These are phyloP conservation scores for Lagenaria siceraria DNA, from an alignment of 306 rosid species.

Conservation along the genomic window DNA sequence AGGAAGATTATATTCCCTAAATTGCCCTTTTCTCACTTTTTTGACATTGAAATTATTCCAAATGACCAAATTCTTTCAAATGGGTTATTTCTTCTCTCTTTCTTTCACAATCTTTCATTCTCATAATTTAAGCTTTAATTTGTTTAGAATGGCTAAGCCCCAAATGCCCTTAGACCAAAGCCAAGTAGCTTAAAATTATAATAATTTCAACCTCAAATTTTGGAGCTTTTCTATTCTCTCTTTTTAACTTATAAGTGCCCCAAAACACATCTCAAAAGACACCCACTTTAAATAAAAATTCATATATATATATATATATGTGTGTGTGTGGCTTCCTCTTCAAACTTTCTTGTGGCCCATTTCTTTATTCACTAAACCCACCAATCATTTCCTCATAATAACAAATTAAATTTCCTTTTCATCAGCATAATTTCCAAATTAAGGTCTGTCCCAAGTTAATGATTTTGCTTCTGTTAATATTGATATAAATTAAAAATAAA, in stretches of 20 bases:
- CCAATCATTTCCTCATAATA: neutral
- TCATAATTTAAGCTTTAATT: neutral
- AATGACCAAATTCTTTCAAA: neutral
- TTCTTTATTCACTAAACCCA: neutral
- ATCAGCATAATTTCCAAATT: neutral
- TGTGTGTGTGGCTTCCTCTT: neutral
- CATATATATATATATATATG: too few relatives aligned
- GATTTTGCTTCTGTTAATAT: neutral
- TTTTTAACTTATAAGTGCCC: constrained; percentile 26
- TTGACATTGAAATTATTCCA: neutral
- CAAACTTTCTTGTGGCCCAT: neutral
- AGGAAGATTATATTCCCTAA: too few relatives aligned
- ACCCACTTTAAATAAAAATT: constrained; percentile 13
- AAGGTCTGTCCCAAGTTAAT: neutral
- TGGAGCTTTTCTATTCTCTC: neutral
- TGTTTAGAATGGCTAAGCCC: neutral
- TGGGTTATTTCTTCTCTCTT: neutral
- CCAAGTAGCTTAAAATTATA: constrained; percentile 18
- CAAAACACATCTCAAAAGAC: constrained; percentile 44
- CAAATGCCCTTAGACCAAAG: constrained; percentile 17
- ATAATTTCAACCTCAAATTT: constrained; percentile 16
- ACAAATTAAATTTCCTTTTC: neutral
- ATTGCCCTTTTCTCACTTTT: neutral
- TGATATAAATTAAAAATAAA: neutral
- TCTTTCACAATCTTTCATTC: neutral